Evolutionary conservation across 2,329 filamentous ascomycete species (phyloP).

Genomic region (Pseudogymnoascus sp.): DNA sequence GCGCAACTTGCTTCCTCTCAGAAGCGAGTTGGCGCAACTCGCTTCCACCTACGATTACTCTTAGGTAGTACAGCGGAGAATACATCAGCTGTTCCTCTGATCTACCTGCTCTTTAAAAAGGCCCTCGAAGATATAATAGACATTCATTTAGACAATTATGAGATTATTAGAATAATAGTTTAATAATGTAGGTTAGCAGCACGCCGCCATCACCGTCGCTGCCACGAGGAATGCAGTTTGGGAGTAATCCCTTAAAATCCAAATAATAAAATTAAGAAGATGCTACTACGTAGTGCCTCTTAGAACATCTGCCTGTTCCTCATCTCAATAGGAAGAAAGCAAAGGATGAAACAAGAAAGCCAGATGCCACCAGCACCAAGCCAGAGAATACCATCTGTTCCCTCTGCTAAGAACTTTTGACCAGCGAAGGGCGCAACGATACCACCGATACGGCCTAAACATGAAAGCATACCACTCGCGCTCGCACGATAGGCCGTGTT

Average conservation of each 20-base stretch:
- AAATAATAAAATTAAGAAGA: too few species aligned
- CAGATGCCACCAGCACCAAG: slow-evolving; percentile 9
- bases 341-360: background rate
- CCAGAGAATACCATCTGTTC: slow-evolving; percentile 3
- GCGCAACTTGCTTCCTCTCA: too few species aligned
- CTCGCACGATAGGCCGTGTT: background rate
- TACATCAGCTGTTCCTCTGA: background rate
- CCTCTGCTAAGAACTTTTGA: background rate
- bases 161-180: too few species aligned
- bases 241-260: too few species aligned
- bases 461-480: slow-evolving; percentile 7
- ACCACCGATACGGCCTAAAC: slow-evolving; percentile 3
- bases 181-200: too few species aligned
- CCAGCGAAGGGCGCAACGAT: slow-evolving; percentile 7
- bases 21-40: too few species aligned
- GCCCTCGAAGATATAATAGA: background rate
- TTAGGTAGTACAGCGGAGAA: background rate
- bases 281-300: background rate
- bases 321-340: slow-evolving; percentile 8
- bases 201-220: too few species aligned
- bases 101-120: background rate
- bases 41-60: too few species aligned
- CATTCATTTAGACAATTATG: background rate
- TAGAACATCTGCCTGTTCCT: slow-evolving; percentile 2
- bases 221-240: too few species aligned